These are phyloP conservation scores for Diaporthe capsici DNA, from an alignment of 2,329 filamentous ascomycete genomes.

Conservation along the genomic window DNA sequence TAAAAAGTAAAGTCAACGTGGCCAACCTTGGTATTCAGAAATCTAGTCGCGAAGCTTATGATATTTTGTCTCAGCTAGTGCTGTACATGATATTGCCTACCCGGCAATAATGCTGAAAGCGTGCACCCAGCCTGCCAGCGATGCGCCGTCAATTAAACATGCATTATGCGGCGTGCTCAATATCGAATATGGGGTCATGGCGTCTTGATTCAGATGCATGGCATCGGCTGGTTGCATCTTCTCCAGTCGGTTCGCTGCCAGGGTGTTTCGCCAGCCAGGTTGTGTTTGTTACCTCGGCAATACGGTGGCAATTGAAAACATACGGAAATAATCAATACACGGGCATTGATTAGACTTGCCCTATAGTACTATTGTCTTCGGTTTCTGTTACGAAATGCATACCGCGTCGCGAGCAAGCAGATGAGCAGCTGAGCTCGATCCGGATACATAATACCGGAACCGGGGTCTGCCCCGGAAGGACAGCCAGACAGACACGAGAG, in stretches of 20 bases:
- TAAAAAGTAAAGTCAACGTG: background rate
- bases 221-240: background rate
- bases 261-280: background rate
- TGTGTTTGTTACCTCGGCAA: conserved; percentile 6
- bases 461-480: conserved; percentile 6
- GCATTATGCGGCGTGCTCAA: background rate
- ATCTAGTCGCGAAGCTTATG: background rate
- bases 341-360: background rate
- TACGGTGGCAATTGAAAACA: background rate
- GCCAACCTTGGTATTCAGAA: background rate
- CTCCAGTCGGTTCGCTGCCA: background rate
- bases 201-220: background rate
- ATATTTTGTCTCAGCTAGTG: background rate
- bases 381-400: conserved; percentile 13
- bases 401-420: conserved; percentile 10
- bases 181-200: background rate
- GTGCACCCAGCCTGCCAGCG: background rate
- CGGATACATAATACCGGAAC: background rate
- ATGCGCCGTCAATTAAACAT: background rate
- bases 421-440: conserved; percentile 7
- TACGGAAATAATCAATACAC: background rate
- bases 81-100: background rate
- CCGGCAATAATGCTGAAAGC: background rate
- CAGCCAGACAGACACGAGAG: background rate
- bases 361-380: background rate